A percentile compares a stretch with the other conserved stretches of the same genome.
Conservation (phyloP, 345 rosid genomes). For the Syzygium grande region DNA sequence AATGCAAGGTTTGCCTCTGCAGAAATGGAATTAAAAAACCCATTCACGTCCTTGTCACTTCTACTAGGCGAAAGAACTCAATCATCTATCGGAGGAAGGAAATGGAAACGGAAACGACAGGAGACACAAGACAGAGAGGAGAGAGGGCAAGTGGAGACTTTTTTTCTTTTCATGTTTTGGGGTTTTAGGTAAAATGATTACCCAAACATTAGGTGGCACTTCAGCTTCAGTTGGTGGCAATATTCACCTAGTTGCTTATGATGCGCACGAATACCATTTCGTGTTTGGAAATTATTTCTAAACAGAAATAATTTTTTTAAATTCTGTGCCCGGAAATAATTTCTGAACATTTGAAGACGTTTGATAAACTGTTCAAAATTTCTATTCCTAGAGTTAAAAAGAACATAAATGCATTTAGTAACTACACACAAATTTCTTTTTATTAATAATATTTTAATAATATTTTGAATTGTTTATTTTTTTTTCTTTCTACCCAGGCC, state of each 20-base stretch:
- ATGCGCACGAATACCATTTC: no score
- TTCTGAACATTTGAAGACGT: no score
- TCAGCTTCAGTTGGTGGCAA: conserved; percentile 13
- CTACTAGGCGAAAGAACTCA: not conserved
- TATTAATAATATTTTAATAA: no score
- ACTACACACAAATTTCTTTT: no score
- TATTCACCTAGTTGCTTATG: not conserved
- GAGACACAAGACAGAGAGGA: not conserved
- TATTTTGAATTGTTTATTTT: no score
- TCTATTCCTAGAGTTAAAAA: no score
- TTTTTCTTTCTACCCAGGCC: no score
- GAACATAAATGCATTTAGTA: no score
- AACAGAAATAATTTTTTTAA: no score
- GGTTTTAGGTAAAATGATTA: conserved; percentile 9
- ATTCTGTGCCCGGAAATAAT: no score
- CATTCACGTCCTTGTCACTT: not conserved
- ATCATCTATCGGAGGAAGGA: not conserved
- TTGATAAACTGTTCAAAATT: no score
- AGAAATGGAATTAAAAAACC: not conserved
- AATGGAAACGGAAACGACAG: not conserved
- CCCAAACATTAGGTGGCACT: conserved; percentile 17
- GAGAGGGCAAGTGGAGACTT: not conserved
- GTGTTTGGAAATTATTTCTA: no score
- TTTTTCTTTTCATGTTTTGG: not conserved
- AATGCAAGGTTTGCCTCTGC: conserved; percentile 28